Evolutionary conservation across 352 stramenopile species (phyloP).

Genomic region (Phytophthora pinifolia): DNA sequence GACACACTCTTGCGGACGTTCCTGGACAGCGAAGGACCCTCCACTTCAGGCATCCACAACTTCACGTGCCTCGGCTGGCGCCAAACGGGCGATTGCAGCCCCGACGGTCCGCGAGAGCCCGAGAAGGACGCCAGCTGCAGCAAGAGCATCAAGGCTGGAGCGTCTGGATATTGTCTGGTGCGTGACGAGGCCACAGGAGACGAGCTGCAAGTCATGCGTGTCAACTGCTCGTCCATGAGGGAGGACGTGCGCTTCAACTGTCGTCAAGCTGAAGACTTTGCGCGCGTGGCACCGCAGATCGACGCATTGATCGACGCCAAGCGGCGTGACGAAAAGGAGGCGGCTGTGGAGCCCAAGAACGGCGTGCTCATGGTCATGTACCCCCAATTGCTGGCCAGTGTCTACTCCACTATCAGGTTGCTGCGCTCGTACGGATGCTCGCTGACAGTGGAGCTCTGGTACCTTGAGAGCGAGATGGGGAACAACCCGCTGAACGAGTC

Average conservation of each 20-base stretch:
- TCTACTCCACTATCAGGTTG: conserved; percentile 41
- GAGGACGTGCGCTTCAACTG: conserved; percentile 40
- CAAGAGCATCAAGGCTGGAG: conserved; percentile 25
- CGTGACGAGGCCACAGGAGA: conserved; percentile 29
- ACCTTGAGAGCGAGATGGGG: conserved; percentile 36
- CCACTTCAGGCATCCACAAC: conserved; percentile 5
- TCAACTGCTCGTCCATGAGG: conserved; percentile 31
- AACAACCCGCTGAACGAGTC: conserved; percentile 12
- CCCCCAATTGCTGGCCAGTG: conserved; percentile 36
- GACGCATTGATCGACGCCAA: conserved; percentile 11
- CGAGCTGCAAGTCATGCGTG: conserved; percentile 32
- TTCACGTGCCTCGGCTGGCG: conserved; percentile 29
- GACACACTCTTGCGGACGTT: conserved; percentile 18
- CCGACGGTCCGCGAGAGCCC: conserved; percentile 19
- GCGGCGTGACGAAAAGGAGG: conserved; percentile 3
- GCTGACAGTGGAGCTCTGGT: conserved; percentile 57
- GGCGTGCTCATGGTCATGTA: conserved; percentile 58
- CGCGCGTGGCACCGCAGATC: conserved; percentile 32
- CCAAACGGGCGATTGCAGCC: conserved; percentile 25
- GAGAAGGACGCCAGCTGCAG: conserved; percentile 19
- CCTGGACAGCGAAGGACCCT: conserved; percentile 16
- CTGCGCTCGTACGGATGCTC: conserved; percentile 33
- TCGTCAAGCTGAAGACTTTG: conserved; percentile 41
- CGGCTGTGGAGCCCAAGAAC: conserved; percentile 11
- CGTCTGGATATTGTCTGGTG: conserved; percentile 22